Evolutionary conservation across 176 grass and related monocot genomes (phyloP).

Genomic region (Oryza glaberrima): DNA sequence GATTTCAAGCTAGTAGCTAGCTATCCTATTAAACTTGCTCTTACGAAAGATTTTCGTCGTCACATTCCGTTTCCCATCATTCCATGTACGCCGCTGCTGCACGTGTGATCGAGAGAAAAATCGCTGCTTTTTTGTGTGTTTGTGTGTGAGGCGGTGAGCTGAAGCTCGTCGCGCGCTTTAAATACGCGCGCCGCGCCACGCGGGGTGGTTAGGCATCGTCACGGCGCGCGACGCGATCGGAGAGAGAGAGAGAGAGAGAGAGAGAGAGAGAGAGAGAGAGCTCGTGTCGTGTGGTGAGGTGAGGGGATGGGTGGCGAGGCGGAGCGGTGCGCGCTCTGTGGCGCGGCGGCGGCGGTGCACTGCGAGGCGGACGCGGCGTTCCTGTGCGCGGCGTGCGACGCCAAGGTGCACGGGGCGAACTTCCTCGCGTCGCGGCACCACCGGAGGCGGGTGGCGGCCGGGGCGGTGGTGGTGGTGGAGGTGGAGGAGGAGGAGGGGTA

Average conservation of each 20-base stretch:
- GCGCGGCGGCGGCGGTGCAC: slow-evolving; percentile 57
- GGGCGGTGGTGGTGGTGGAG: not conserved
- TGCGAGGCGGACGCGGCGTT: slow-evolving; percentile 80
- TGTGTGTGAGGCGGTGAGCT: not conserved
- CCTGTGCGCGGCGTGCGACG: slow-evolving; percentile 72
- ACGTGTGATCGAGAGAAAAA: not conserved
- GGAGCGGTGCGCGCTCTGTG: slow-evolving; percentile 59
- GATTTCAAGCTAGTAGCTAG: too few relatives aligned
- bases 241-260: too few relatives aligned
- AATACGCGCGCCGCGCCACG: not conserved
- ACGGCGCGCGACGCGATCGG: not conserved
- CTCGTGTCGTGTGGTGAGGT: not conserved
- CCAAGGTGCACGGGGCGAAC: slow-evolving; percentile 85
- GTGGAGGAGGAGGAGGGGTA: not conserved
- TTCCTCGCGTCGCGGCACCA: slow-evolving; percentile 82
- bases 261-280: not conserved
- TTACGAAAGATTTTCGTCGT: not conserved
- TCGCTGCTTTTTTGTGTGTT: not conserved
- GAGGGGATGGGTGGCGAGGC: not conserved
- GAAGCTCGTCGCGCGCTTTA: not conserved
- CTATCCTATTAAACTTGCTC: too few relatives aligned
- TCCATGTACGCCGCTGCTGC: not conserved
- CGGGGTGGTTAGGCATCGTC: not conserved
- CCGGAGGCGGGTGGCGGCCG: slow-evolving; percentile 39
- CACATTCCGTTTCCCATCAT: slow-evolving; percentile 2